Evolutionary conservation across 371 early-diverging fungal genomes (phyloP).

Genomic region (Lichtheimia ramosa): DNA sequence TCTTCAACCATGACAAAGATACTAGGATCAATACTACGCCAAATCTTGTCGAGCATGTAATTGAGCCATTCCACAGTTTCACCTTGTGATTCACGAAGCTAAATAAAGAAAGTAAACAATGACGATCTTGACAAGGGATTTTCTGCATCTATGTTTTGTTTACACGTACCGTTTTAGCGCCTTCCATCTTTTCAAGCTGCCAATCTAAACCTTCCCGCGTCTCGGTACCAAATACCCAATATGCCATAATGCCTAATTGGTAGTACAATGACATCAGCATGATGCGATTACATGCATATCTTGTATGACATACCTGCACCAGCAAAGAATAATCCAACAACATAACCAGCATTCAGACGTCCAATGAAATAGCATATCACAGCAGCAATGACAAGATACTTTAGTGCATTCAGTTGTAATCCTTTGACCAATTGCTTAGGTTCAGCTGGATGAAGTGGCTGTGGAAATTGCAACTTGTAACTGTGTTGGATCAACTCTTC

Average conservation of each 20-base stretch:
- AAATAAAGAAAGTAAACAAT: background rate
- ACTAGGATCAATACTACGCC: slow-evolving; percentile 33
- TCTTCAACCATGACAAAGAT: slow-evolving; percentile 26
- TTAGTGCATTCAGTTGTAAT: slow-evolving; percentile 22
- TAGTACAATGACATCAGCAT: background rate
- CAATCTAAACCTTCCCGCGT: slow-evolving; percentile 23
- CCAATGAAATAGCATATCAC: slow-evolving; percentile 21
- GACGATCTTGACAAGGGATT: background rate
- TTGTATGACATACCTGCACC: slow-evolving; percentile 7
- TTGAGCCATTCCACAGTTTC: slow-evolving; percentile 35
- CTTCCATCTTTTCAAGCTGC: slow-evolving; percentile 26
- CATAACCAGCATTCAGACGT: slow-evolving; percentile 13
- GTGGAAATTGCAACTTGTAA: slow-evolving; percentile 17
- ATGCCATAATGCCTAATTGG: slow-evolving; percentile 14
- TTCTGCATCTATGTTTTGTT: too few species aligned
- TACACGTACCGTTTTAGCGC: slow-evolving; percentile 16
- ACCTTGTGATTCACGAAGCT: slow-evolving; percentile 21
- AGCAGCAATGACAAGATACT: slow-evolving; percentile 14
- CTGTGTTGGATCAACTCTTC: slow-evolving; percentile 5
- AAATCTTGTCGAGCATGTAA: slow-evolving; percentile 23
- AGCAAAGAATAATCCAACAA: slow-evolving; percentile 11
- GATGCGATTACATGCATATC: background rate
- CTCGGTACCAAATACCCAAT: slow-evolving; percentile 20
- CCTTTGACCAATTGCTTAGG: slow-evolving; percentile 15
- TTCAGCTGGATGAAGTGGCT: slow-evolving; percentile 16